Evolutionary conservation across 305 asterid species (phyloP).

Genomic region (Lippia alba): DNA sequence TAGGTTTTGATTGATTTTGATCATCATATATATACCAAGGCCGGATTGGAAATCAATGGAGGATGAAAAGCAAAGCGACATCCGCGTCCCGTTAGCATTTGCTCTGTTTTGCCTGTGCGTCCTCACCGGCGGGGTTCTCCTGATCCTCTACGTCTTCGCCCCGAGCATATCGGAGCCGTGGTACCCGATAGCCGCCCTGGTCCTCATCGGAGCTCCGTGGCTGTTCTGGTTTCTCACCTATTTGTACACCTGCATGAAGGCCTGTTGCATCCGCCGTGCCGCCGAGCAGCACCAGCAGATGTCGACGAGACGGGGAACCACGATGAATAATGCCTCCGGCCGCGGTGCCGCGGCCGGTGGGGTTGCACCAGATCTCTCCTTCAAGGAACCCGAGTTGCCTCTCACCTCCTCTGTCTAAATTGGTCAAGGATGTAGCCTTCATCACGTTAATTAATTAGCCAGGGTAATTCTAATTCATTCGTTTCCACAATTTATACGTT

Average conservation of each 20-base stretch:
- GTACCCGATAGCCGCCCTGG: constrained; percentile 57
- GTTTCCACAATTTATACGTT: background rate
- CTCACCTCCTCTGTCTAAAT: constrained; percentile 49
- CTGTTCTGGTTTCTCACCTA: constrained; percentile 64
- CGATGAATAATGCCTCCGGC: constrained; percentile 29
- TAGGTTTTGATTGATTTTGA: background rate
- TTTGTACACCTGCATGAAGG: constrained; percentile 54
- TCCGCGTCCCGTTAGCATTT: constrained; percentile 61
- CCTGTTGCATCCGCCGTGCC: constrained; percentile 32
- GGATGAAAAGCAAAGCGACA: constrained; percentile 57
- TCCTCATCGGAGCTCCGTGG: constrained; percentile 68
- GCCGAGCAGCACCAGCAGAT: constrained; percentile 37
- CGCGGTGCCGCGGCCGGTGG: constrained; percentile 17
- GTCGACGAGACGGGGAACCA: constrained; percentile 40
- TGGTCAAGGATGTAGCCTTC: background rate
- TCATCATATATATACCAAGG: background rate
- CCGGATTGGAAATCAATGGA: constrained; percentile 48
- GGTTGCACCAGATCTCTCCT: constrained; percentile 32
- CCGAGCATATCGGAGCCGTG: constrained; percentile 55
- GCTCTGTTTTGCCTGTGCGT: constrained; percentile 58
- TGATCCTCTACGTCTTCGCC: constrained; percentile 47
- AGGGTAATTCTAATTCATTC: constrained; percentile 18
- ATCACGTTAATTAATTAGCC: background rate
- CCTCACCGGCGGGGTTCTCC: constrained; percentile 58
- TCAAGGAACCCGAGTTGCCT: constrained; percentile 68